A percentile compares a stretch with the other conserved stretches of the same genome.
phyloP scores from a whole-genome alignment of 2,329 filamentous ascomycete species.

The Coniochaeta sp. region DNA sequence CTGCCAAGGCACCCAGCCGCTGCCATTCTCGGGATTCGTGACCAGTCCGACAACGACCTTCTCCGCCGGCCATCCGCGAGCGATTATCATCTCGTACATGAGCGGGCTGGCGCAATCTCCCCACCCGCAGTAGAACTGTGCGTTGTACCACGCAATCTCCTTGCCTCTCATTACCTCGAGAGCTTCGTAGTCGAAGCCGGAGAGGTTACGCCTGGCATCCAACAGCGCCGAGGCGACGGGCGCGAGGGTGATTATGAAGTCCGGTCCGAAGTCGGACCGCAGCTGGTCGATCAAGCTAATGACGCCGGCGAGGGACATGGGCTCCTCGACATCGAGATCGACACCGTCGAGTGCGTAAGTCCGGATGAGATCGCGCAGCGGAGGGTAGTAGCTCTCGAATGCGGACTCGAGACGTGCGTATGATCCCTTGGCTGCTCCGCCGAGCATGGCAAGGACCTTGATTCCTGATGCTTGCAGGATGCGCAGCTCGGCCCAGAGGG shows the following conservation, averaged over 20 bases:
- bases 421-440: conserved; percentile 67
- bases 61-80: conserved; percentile 56
- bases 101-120: conserved; percentile 50
- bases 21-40: conserved; percentile 66
- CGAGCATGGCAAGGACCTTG: conserved; percentile 74
- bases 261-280: conserved; percentile 55
- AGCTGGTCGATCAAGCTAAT: conserved; percentile 58
- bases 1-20: conserved; percentile 54
- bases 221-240: conserved; percentile 70
- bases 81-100: conserved; percentile 37
- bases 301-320: conserved; percentile 56
- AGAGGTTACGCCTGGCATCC: conserved; percentile 54
- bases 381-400: conserved; percentile 65
- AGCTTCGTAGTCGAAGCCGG: conserved; percentile 67
- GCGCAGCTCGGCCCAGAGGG: conserved; percentile 64
- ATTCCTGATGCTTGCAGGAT: conserved; percentile 63
- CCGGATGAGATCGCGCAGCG: conserved; percentile 54
- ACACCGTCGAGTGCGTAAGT: conserved; percentile 54
- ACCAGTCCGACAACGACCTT: conserved; percentile 70
- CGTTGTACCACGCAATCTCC: conserved; percentile 72
- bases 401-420: conserved; percentile 45
- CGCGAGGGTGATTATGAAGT: conserved; percentile 69
- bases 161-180: conserved; percentile 57
- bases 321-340: conserved; percentile 71
- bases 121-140: conserved; percentile 83